Base-by-base conservation (phyloP, 2,329 filamentous ascomycete species). In the Hypoxylon sp. region DNA sequence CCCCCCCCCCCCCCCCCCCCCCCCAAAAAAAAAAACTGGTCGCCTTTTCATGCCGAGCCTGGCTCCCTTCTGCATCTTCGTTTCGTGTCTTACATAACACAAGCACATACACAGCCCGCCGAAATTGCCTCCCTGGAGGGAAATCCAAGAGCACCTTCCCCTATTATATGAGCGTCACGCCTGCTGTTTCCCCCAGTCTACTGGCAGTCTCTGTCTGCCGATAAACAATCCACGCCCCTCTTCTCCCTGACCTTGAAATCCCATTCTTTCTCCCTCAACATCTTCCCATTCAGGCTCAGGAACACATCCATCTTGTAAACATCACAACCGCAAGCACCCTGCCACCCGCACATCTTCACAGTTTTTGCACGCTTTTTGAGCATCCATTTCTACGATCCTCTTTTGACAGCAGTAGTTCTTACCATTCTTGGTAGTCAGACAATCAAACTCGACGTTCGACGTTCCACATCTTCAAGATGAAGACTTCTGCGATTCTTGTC, bases 401-500 rank as follows among this genome's bases (percentile, higher is more conserved):
- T 68, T 66, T 59, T 65, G 72, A 75, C 73, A 68, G 74, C 76
- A 77, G 71, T 72, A 75, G 72, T 75, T 73, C 70, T 76, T 74
- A 76, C 71, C 51, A 70, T 66, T 69, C 56, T 70, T 46, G 52
- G 59, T 62, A 71, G 63, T 59, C 65, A 66, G 31, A 29, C 52
- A 51, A 52, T 37, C 44, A 66, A 55, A 56, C 52, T 65, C 56
- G 35, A 65, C 35, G 19, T 27, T 53, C 39, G 15, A 39, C 35
- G 27, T 51, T 17, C 42, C n/a, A 58, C 42, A 42, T 48, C 61
- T 71, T 48, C 81, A 86, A 82, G 72, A 88, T 87, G 86, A 88
- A 87, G 84, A 79, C 80, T 62, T 75, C 79, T 64, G 69, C 83
- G 72, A 73, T 86, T 72, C 74, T 83, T 68, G 72, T 83, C 74